Evolutionary conservation across 208 protist genomes (phyloP), one percentile per base, ranked within the genome.

Genomic region (Acanthamoeba castellanii): DNA sequence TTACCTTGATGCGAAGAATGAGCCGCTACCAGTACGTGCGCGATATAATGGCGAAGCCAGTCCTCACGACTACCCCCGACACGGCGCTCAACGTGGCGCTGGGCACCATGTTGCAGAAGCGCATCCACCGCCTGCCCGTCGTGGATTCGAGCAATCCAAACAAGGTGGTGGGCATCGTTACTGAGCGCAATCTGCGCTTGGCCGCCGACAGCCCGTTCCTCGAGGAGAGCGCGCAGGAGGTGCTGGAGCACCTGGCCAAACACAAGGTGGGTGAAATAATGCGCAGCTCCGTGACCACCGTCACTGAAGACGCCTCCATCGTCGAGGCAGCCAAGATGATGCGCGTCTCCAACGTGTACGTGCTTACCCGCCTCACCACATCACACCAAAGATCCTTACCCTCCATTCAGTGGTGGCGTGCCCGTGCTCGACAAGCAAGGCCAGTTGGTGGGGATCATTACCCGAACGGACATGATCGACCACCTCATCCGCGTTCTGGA

Each of bases 101-200:
- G 37, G 70, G 72, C 64, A 59, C 37, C 16, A 94, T 94, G 91
- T 50, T 81, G 52, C 64, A 57, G 27, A 94, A 94, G 45, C 47
- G 70, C 68, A 85, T 94, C 47, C 64, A 94, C 70, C 47, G 91
- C 32, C 25, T 94, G 91, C 91, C 91, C n/a, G 91, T 94, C 30
- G 91, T 94, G 18, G 72, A 94, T n/a, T 18, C n/a, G 45, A 59
- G 20, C 50, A 74, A 66, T 25, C 70, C 70, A 0, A 85, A 16
- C 47, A 94, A 95, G 30, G 30, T 94, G 3, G 78, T 81, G 64
- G 95, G 95, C 87, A 96, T 96, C 11, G 90, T 96, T 13, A 96
- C 88, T 22, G 95, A 96, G 94, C 82, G 95, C 68, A 93, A 96
- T 64, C 93, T 96, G 61, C 94, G 95, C 88, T 85, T 96, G 27